Base-by-base conservation (phyloP, 2,329 filamentous ascomycete species). In the Gremmenia infestans region DNA sequence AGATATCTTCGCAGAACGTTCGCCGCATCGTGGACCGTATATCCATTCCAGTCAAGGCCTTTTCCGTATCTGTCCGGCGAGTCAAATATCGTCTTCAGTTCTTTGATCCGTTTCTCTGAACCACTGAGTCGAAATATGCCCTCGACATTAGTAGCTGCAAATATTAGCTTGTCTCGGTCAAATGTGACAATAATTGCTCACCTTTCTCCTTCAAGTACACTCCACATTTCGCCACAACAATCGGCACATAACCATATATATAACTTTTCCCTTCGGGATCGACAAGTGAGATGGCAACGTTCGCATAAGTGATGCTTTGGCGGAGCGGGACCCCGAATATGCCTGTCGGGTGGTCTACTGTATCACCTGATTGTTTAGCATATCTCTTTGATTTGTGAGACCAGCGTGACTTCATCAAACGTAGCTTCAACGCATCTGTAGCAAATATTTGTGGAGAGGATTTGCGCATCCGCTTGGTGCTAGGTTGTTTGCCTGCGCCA, bases 121-220 rank as follows among this genome's bases (percentile, higher is more conserved):
- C 94, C 94, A 70, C 89, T 96, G 45, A 99, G 79, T 46, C 94
- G 91, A 70, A 99, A 99, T 56, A 99, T 99, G 40, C 94, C 94
- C 73, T 97, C 93, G 9, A 97, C 83, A 63, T 92, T 87, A 64
- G 93, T 97, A 35, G 94, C 94, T 97, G 62, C 43, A 50, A 42
- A 60, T 51, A 62, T 55, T 51, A 11, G 39, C 17, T 39, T 12
- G 23, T 55, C 35, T 48, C 53, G 17, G 32, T 22, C 42, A 40
- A 5, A 32, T 19, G 14, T 23, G 17, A 43, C 12, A 14, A 12
- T 12, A 5, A 19, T 39, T 50, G 74, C 82, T 63, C 73, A 97
- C 94, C 94, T 82, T 96, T 97, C 72, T 99, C 94, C 73, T 99
- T 99, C 63, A 99, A 72, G 65, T 92, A 99, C 4, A 99, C 92